Conservation (phyloP, 768 basidiomycete species). For the Albatrellus ellisii region DNA sequence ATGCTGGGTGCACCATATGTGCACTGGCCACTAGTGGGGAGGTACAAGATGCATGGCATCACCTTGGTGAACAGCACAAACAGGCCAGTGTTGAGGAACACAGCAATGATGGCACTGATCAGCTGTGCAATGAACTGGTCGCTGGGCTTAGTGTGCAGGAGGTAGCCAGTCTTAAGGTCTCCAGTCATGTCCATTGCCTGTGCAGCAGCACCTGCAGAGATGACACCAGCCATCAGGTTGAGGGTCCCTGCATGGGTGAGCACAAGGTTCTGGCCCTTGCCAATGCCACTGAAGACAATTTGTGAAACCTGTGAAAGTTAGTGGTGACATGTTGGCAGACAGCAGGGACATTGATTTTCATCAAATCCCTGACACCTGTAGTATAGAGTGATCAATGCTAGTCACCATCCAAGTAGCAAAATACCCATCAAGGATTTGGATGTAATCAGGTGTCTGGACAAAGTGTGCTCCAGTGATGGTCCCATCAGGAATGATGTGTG, state of each 20-base stretch:
- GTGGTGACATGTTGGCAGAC: background rate
- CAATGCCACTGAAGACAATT: slow-evolving; percentile 49
- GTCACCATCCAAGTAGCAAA: background rate
- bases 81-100: slow-evolving; percentile 44
- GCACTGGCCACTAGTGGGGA: slow-evolving; percentile 22
- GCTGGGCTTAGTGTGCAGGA: slow-evolving; percentile 47
- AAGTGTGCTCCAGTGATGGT: slow-evolving; percentile 57
- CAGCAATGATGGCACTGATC: slow-evolving; percentile 40
- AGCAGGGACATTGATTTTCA: slow-evolving; percentile 18
- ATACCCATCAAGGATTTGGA: slow-evolving; percentile 22
- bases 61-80: slow-evolving; percentile 52
- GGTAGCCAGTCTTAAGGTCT: slow-evolving; percentile 56
- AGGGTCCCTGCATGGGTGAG: slow-evolving; percentile 26
- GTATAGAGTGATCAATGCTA: background rate
- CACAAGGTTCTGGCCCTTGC: slow-evolving; percentile 29
- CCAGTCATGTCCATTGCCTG: slow-evolving; percentile 54
- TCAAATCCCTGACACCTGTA: slow-evolving; percentile 50
- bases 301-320: slow-evolving; percentile 29
- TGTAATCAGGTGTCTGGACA: slow-evolving; percentile 60
- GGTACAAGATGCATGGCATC: slow-evolving; percentile 39
- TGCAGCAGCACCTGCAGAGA: slow-evolving; percentile 42
- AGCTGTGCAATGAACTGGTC: slow-evolving; percentile 52
- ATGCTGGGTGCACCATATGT: slow-evolving; percentile 45
- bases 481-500: slow-evolving; percentile 59
- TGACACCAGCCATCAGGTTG: slow-evolving; percentile 38